phyloP scores from a whole-genome alignment of 1,284 basidiomycete genomes.

The Heterobasidion irregulare region DNA sequence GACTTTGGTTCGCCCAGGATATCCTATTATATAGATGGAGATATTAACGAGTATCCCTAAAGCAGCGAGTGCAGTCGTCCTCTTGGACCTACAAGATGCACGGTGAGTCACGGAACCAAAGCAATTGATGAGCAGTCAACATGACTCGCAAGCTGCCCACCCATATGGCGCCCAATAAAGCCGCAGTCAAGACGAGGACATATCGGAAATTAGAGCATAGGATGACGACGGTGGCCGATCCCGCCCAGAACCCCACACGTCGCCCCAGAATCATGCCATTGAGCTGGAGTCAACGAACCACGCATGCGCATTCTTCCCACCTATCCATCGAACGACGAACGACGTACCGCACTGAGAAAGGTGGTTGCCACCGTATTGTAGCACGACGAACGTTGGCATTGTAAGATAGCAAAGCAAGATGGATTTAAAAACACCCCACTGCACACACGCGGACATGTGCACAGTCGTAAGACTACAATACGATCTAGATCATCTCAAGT shows the following conservation, averaged over 20 bases:
- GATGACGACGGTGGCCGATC: not conserved
- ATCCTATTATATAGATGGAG: not conserved
- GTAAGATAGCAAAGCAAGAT: not conserved
- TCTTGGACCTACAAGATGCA: not conserved
- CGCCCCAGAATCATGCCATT: not conserved
- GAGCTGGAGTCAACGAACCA: not conserved
- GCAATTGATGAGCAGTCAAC: not conserved
- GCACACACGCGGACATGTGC: not conserved
- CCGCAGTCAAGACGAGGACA: not conserved
- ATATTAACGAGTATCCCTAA: not conserved
- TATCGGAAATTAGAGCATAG: not conserved
- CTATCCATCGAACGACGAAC: no score
- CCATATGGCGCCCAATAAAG: not conserved
- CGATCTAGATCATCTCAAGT: constrained; percentile 5
- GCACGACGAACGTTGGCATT: not conserved
- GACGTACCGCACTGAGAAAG: no score
- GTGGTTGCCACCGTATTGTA: no score
- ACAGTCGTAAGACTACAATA: not conserved
- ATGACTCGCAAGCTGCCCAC: not conserved
- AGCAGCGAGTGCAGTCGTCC: not conserved
- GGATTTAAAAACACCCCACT: not conserved
- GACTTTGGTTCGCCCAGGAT: no score
- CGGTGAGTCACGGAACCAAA: not conserved
- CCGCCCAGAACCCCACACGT: not conserved
- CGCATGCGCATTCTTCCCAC: no score